Evolutionary conservation across 257 asterid species (phyloP), one percentile per base, ranked within the genome.

Genomic region (Henckelia pumila): DNA sequence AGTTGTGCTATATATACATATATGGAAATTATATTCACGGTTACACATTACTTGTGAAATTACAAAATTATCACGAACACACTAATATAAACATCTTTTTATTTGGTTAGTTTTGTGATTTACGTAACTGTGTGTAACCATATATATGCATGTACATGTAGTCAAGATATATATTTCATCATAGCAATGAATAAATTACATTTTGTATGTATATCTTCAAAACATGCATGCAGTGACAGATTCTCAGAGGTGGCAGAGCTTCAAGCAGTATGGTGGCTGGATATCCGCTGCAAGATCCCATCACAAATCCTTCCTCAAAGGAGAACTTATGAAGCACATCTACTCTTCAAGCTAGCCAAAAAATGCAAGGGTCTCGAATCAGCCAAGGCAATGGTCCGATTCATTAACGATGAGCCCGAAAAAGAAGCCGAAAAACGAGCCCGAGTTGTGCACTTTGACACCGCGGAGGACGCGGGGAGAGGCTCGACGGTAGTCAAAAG

Each of bases 241-340:
- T 76, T 64, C 26, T 33, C 62, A 10, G 63, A 71, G 32, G 71
- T 76, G 21, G 74, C 74, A 9, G 72, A 55, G 64, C 81, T 77
- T 50, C 37, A 49, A 5, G 49, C 32, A 1, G 70, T 63, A 0
- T 56, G 28, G 50, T 19, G 68, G 63, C 71, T 74, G 40, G 79
- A 78, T 63, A 70, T 78, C 16, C 74, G 75, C 28, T 67, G 69
- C 20, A 63, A 55, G 63, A 66, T 76, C 8, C 56, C 17, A 58
- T 71, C 77, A 13, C 47, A 32, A 25, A 26, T 47, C 56, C 49
- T 73, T 14, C 37, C 64, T 3, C 61, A 73, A 8, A 7, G 23
- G 6, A 73, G 37, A 14, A 2, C 4, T 0, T 78, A 78, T 63
- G 71, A 62, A 44, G 79, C 79, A 20, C 62, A 53, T 59, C 69